Conservation (phyloP, 306 rosid species). For the Luffa acutangula region DNA sequence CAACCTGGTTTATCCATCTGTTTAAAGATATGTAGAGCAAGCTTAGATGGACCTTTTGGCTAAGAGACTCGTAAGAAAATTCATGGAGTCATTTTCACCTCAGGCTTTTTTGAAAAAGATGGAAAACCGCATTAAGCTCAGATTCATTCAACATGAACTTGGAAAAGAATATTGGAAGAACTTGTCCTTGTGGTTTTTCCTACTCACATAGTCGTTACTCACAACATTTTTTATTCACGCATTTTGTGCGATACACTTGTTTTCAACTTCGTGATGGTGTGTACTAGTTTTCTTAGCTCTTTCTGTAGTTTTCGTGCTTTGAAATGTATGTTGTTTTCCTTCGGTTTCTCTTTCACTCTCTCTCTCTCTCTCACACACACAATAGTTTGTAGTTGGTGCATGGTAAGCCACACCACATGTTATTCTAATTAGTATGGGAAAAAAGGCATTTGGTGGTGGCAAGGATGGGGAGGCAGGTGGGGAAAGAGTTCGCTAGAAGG, state of each 20-base stretch:
- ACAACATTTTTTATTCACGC: background rate
- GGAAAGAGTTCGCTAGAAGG: background rate
- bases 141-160: background rate
- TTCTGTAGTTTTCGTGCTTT: background rate
- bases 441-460: background rate
- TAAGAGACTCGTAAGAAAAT: conserved; percentile 20
- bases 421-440: background rate
- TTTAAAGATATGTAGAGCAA: conserved; percentile 23
- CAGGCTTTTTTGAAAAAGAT: conserved; percentile 21
- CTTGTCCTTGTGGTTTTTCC: background rate
- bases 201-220: background rate
- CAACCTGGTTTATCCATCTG: conserved; percentile 23
- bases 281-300: background rate
- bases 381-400: background rate
- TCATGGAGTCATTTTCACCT: conserved; percentile 23
- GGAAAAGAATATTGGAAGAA: background rate
- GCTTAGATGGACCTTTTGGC: conserved; percentile 19
- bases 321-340: background rate
- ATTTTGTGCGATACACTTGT: background rate
- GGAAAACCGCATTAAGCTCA: background rate
- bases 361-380: background rate
- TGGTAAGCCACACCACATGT: background rate
- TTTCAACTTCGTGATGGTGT: background rate
- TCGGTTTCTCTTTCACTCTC: background rate
- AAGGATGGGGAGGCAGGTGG: background rate